phyloP scores from a whole-genome alignment of 768 basidiomycete species.

The Rhodocollybia butyracea region DNA sequence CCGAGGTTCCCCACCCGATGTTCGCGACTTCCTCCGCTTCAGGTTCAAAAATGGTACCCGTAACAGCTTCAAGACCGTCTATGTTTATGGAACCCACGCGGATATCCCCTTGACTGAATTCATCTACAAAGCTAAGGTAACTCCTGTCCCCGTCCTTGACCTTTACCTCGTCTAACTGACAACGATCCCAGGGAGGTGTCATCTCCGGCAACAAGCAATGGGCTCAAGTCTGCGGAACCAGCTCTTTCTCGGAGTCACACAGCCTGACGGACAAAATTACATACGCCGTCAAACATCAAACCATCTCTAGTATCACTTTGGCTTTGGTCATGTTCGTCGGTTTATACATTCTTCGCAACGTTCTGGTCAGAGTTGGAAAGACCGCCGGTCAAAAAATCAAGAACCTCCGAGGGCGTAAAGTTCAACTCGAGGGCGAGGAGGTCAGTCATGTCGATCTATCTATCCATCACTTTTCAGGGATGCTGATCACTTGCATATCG shows the following conservation, averaged over 20 bases:
- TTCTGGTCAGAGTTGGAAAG: conserved; percentile 31
- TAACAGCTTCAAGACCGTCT: conserved; percentile 59
- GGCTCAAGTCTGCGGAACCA: conserved; percentile 41
- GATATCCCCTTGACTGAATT: conserved; percentile 85
- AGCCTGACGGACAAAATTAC: conserved; percentile 22
- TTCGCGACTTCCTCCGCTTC: conserved; percentile 80
- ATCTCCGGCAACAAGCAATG: conserved; percentile 56
- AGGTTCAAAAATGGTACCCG: conserved; percentile 82
- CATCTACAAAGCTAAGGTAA: conserved; percentile 77
- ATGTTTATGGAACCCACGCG: conserved; percentile 69
- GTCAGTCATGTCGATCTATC: background rate
- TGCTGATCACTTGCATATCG: background rate
- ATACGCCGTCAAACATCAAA: conserved; percentile 21
- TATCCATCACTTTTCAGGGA: background rate
- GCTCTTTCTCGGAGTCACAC: conserved; percentile 17
- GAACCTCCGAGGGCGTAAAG: background rate
- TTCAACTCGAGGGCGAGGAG: conserved; percentile 6
- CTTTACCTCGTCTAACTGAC: background rate
- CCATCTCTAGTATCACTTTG: conserved; percentile 33
- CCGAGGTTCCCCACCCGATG: conserved; percentile 69
- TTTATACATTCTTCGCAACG: conserved; percentile 26
- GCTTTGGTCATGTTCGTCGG: conserved; percentile 36
- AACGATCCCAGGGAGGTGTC: conserved; percentile 37
- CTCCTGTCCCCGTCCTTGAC: conserved; percentile 11
- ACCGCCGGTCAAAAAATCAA: background rate